phyloP scores from a whole-genome alignment of 2,329 filamentous ascomycete genomes.

The Xylariaceae sp. region DNA sequence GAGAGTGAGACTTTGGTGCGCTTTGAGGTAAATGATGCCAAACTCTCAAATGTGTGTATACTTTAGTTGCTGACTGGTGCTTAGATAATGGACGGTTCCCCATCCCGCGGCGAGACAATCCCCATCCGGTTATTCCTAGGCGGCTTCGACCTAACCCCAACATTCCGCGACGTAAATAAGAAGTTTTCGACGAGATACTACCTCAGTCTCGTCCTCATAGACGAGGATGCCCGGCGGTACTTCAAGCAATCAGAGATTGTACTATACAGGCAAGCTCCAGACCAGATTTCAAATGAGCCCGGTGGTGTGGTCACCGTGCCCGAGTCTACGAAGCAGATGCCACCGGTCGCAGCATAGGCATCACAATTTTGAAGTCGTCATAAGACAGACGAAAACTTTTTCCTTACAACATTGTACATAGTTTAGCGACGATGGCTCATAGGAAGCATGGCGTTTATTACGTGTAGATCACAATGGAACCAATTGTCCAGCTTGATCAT shows the following conservation, averaged over 20 bases:
- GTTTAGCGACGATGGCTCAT: conserved; percentile 14
- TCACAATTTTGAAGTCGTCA: neutral
- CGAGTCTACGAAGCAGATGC: conserved; percentile 25
- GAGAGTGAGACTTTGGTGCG: conserved; percentile 97
- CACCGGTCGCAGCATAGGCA: conserved; percentile 23
- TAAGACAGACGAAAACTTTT: neutral
- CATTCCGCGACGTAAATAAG: conserved; percentile 99
- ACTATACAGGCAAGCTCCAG: conserved; percentile 78
- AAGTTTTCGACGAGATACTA: conserved; percentile 99
- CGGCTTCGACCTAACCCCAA: conserved; percentile 95
- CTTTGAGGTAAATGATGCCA: conserved; percentile 67
- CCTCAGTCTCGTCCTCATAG: conserved; percentile 90
- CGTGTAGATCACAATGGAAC: conserved; percentile 24
- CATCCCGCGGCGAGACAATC: conserved; percentile 89
- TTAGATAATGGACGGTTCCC: conserved; percentile 99
- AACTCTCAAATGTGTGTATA: neutral
- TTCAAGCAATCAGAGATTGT: conserved; percentile 99
- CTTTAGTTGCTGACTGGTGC: conserved; percentile 5
- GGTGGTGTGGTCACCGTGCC: conserved; percentile 45
- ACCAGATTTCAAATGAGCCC: conserved; percentile 48
- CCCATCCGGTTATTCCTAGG: conserved; percentile 96
- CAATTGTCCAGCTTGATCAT: neutral
- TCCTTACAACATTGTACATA: conserved; percentile 25
- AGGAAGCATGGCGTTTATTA: conserved; percentile 24
- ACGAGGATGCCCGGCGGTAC: conserved; percentile 95